These are phyloP conservation scores for Tolypocladium guangdongense DNA, from an alignment of 2,329 filamentous ascomycete species.

Conservation along the genomic window DNA sequence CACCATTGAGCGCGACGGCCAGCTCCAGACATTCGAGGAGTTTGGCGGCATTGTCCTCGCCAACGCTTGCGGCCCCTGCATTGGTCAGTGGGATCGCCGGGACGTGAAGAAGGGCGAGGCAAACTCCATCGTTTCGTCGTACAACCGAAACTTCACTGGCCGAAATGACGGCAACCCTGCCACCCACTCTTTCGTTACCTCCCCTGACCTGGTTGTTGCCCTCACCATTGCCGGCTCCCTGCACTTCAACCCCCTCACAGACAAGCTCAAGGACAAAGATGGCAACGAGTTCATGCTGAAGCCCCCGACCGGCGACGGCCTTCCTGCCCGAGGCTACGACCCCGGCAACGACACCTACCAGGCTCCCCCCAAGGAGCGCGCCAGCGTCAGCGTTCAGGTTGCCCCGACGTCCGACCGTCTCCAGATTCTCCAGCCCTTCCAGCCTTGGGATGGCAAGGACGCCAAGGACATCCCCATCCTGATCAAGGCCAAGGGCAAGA, in stretches of 20 bases:
- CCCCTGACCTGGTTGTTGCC: constrained; percentile 90
- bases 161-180: constrained; percentile 93
- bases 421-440: constrained; percentile 82
- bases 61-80: constrained; percentile 90
- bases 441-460: constrained; percentile 67
- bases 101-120: constrained; percentile 76
- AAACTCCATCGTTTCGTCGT: constrained; percentile 93
- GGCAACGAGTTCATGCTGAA: constrained; percentile 79
- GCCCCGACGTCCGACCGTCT: constrained; percentile 79
- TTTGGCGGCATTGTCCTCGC: constrained; percentile 85
- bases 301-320: constrained; percentile 57
- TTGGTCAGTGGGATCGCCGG: constrained; percentile 89
- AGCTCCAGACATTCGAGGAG: constrained; percentile 71
- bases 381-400: constrained; percentile 62
- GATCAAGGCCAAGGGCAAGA: constrained; percentile 94
- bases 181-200: constrained; percentile 98
- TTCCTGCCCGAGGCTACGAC: constrained; percentile 48
- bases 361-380: constrained; percentile 59
- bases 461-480: constrained; percentile 75
- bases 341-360: constrained; percentile 64
- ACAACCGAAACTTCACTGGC: constrained; percentile 96
- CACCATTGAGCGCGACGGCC: constrained; percentile 81
- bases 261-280: constrained; percentile 67
- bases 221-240: constrained; percentile 89
- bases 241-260: constrained; percentile 92